Base-by-base conservation (phyloP, 345 rosid genomes). In the Corchorus capsularis region DNA sequence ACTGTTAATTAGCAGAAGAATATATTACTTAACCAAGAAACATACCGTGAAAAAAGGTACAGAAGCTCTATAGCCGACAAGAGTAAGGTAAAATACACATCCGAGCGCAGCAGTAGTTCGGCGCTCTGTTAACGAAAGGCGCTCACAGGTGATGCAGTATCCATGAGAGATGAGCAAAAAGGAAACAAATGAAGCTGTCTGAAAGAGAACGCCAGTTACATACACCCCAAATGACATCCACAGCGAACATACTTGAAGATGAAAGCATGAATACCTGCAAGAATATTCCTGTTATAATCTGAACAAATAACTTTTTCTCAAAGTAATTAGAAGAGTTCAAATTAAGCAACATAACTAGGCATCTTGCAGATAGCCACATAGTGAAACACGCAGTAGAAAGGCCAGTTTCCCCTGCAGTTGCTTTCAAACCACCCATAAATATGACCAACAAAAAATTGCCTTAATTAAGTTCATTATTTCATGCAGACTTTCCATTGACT, bases 141-240 rank as follows among this genome's bases (percentile, higher is more conserved):
- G 87, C 85, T 95, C 99, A 69, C 90, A 91, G 46, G 92, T 91
- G 84, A 95, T 91, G 81, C 97, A 91, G 79, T 93, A 91, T 71
- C 99, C 99, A 9, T 93, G 93, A 74, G 99, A 93, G 79, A 95
- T 95, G 67, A 95, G 93, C 81, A 93, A 84, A 85, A 93, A 93
- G 39, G 94, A 93, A 60, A 95, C 90, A 54, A 95, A 90, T 0
- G 97, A 91, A 85, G 92, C 95, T 32, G 99, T 95, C 77, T 93
- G 97, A 80, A 91, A 93, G 73, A 95, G 90, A 72, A 95, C 92
- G 79, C 98, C 99, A 17, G 96, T 95, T 64, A 90, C 90, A 76
- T 93, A 95, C 60, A 93, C 95, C 76, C 99, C 99, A 66, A 95
- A 95, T 45, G 99, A 93, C 89, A 93, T 90, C 99, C 99, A 93